phyloP scores from a whole-genome alignment of 768 basidiomycete genomes.

The Fomitopsis serialis region DNA sequence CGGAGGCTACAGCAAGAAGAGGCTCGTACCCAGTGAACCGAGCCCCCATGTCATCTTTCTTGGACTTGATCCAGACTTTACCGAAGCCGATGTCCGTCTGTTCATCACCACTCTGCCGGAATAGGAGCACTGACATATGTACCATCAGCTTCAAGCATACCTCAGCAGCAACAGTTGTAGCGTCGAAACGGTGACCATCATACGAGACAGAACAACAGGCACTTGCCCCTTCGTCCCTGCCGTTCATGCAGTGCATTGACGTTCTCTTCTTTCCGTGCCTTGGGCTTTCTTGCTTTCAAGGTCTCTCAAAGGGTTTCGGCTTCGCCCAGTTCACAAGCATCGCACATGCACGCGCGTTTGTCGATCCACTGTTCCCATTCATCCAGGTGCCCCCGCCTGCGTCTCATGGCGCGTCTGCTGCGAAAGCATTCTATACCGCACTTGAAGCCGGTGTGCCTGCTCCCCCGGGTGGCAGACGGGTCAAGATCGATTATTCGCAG shows the following conservation, averaged over 20 bases:
- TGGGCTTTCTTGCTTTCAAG: slow-evolving; percentile 31
- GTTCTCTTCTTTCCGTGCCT: slow-evolving; percentile 38
- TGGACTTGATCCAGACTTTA: slow-evolving; percentile 87
- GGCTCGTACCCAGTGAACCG: slow-evolving; percentile 76
- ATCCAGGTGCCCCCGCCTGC: slow-evolving; percentile 89
- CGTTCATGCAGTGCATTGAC: slow-evolving; percentile 64
- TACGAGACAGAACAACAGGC: slow-evolving; percentile 95
- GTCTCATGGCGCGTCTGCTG: slow-evolving; percentile 78
- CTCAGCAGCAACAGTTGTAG: slow-evolving; percentile 66
- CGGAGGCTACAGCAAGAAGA: slow-evolving; percentile 51
- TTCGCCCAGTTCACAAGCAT: slow-evolving; percentile 90
- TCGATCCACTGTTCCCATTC: slow-evolving; percentile 87
- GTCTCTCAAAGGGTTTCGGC: slow-evolving; percentile 92
- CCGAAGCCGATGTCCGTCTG: slow-evolving; percentile 84
- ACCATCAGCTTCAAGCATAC: slow-evolving; percentile 69
- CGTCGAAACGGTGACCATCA: slow-evolving; percentile 88
- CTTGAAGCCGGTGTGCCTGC: slow-evolving; percentile 51
- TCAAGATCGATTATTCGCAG: slow-evolving; percentile 95
- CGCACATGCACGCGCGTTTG: slow-evolving; percentile 86
- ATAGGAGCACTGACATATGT: slow-evolving; percentile 2
- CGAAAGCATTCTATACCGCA: slow-evolving; percentile 66
- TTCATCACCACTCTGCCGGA: slow-evolving; percentile 24
- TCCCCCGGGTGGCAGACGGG: slow-evolving; percentile 74
- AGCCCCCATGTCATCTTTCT: slow-evolving; percentile 95
- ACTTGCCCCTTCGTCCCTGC: slow-evolving; percentile 78